Conservation (phyloP, 495 filamentous ascomycete species). For the Talaromyces stipitatus region DNA sequence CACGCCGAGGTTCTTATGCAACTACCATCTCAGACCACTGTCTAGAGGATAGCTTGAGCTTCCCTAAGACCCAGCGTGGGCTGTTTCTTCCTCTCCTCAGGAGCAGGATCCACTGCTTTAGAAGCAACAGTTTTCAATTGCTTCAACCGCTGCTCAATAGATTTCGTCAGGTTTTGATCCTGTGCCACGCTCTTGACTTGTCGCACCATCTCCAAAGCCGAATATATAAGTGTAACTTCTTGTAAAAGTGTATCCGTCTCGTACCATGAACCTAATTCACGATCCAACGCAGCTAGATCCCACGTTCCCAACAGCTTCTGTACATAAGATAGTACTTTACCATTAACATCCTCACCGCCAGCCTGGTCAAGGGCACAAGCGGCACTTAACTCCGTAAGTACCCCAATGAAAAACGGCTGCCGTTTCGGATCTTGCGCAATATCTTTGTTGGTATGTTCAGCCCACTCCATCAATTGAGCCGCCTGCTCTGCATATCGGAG, state of each 20-base stretch:
- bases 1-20: too few relatives aligned
- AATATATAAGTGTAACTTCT: slow-evolving; percentile 23
- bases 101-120: slow-evolving; percentile 14
- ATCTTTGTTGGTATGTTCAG: slow-evolving; percentile 25
- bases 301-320: slow-evolving; percentile 26
- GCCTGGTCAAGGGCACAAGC: slow-evolving; percentile 24
- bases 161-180: slow-evolving; percentile 7
- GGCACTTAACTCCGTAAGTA: slow-evolving; percentile 37
- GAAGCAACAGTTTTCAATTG: slow-evolving; percentile 13
- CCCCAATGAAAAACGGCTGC: slow-evolving; percentile 33
- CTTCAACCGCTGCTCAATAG: slow-evolving; percentile 14
- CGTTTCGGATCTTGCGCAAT: slow-evolving; percentile 21
- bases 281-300: slow-evolving; percentile 14
- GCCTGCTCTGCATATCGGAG: slow-evolving; percentile 40
- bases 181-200: slow-evolving; percentile 13
- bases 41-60: background rate
- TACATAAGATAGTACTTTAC: slow-evolving; percentile 29
- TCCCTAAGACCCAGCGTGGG: slow-evolving; percentile 11
- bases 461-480: slow-evolving; percentile 42
- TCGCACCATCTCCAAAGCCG: slow-evolving; percentile 21
- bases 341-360: slow-evolving; percentile 21
- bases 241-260: slow-evolving; percentile 16
- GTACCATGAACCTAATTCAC: slow-evolving; percentile 9
- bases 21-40: too few relatives aligned
- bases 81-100: slow-evolving; percentile 10